Base-by-base conservation (phyloP, 495 filamentous ascomycete genomes). In the Penicillium odoratum region DNA sequence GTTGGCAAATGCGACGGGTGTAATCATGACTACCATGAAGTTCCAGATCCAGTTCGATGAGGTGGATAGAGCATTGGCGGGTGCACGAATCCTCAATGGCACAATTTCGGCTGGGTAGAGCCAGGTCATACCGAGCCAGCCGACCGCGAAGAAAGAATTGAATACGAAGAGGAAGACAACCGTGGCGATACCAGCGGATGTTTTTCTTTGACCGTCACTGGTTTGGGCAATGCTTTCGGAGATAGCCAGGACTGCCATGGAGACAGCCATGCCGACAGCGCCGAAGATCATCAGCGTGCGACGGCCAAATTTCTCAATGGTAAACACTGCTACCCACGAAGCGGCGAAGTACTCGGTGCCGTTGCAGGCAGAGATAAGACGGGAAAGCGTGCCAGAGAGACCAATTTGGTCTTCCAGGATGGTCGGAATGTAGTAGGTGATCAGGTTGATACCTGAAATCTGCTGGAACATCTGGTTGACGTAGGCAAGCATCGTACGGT, bases 381-480 rank as follows among this genome's bases (percentile, higher is more conserved):
- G 82, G 2, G 88, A 82, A 13, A 83, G 70, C 56, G 80, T 80
- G 38, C 78, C 74, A 45, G 70, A 74, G 30, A 90, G 77, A 2
- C 79, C 76, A 28, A 85, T 77, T 46, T 83, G 78, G 34, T 78
- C 67, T 46, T 84, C 67, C 59, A 88, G 84, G 48, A 92, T 84
- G 4, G 84, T 82, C 6, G 88, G 77, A 1, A 86, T 81, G 56
- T 92, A 92, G 65, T 90, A 89, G 0, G 87, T 88, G 59, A 91
- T 86, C 16, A 92, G 63, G 59, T 91, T 91, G 63, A 92, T 90
- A 25, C 90, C 90, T 0, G 79, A 82, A 31, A 90, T 85, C 58
- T 92, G 88, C 63, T 91, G 88, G 73, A 90, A 90, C 76, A 89
- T 82, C 59, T 91, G 88, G 69, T 89, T 91, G 67, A 89, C 81